These are phyloP conservation scores for Suaeda aralocaspica DNA, from an alignment of 148 eudicot genomes.

Conservation along the genomic window DNA sequence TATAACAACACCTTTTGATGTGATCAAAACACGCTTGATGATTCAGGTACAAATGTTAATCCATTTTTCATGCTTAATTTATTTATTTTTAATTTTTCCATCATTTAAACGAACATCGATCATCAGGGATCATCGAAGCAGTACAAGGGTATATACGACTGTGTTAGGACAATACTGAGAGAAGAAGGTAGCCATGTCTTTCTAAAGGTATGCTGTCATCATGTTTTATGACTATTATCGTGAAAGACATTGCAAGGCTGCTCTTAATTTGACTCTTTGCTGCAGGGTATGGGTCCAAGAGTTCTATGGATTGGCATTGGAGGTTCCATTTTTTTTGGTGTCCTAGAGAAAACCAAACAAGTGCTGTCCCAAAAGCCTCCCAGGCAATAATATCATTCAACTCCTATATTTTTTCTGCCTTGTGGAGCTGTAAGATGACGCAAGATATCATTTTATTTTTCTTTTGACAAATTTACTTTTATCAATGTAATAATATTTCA, in stretches of 20 bases:
- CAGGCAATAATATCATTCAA: slow-evolving; percentile 16
- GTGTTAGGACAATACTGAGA: slow-evolving; percentile 53
- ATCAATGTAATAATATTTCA: too few relatives aligned
- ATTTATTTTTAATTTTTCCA: neutral
- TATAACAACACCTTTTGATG: slow-evolving; percentile 83
- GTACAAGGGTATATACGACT: slow-evolving; percentile 62
- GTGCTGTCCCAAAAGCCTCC: slow-evolving; percentile 39
- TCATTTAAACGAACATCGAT: neutral
- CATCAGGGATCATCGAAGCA: slow-evolving; percentile 64
- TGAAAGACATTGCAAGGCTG: neutral
- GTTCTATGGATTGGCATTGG: slow-evolving; percentile 89
- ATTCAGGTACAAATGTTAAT: slow-evolving; percentile 48
- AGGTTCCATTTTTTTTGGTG: slow-evolving; percentile 81
- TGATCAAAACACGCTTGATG: slow-evolving; percentile 86
- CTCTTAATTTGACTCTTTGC: neutral
- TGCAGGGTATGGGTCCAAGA: slow-evolving; percentile 85
- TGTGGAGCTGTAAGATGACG: too few relatives aligned
- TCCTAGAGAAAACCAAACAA: slow-evolving; percentile 73
- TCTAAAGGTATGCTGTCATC: slow-evolving; percentile 43
- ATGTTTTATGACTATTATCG: neutral
- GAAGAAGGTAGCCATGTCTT: slow-evolving; percentile 78
- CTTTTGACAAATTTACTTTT: too few relatives aligned
- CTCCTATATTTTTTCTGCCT: too few relatives aligned
- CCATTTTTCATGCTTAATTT: neutral
- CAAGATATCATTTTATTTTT: too few relatives aligned